A percentile compares a stretch with the other conserved stretches of the same genome.
phyloP scores from a whole-genome alignment of 2,329 filamentous ascomycete species.

The Didymella keratinophila region DNA sequence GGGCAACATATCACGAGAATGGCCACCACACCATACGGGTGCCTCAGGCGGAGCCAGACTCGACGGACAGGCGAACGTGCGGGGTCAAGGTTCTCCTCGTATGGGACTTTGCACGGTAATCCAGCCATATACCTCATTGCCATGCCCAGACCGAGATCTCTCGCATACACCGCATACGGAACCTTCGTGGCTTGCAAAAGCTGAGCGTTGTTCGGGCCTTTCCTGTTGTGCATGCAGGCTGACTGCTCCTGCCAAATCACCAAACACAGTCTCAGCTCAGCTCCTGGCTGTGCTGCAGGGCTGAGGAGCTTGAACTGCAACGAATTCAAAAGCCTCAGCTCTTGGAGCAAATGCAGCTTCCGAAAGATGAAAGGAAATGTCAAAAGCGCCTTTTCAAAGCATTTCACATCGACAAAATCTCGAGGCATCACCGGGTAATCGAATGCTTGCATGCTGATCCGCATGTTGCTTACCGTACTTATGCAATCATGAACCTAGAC shows the following conservation, averaged over 20 bases:
- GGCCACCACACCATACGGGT: neutral
- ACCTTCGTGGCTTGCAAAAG: slow-evolving; percentile 15
- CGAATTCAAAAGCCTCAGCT: slow-evolving; percentile 9
- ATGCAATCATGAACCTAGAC: slow-evolving; percentile 2
- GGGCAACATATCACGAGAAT: neutral
- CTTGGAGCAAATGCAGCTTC: neutral
- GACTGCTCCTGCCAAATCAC: slow-evolving; percentile 22
- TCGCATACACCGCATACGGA: slow-evolving; percentile 12
- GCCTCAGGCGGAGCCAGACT: neutral
- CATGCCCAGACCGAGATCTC: slow-evolving; percentile 12
- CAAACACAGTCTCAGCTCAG: slow-evolving; percentile 26
- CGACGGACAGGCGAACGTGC: neutral
- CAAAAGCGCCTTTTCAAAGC: neutral
- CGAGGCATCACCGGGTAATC: neutral
- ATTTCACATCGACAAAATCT: neutral
- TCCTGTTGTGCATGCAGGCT: slow-evolving; percentile 25
- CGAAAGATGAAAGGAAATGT: too few species aligned
- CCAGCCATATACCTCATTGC: slow-evolving; percentile 1
- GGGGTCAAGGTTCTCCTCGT: slow-evolving; percentile 3
- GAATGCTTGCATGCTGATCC: neutral
- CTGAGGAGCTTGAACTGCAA: slow-evolving; percentile 18
- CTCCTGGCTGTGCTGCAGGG: slow-evolving; percentile 26
- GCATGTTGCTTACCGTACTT: slow-evolving; percentile 5
- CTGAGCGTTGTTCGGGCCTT: slow-evolving; percentile 21
- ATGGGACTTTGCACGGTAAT: neutral